A percentile compares a stretch with the other conserved stretches of the same genome.
These are phyloP conservation scores for Rhodosporidiobolus sp. DNA, from an alignment of 768 basidiomycete genomes.

Conservation along the genomic window DNA sequence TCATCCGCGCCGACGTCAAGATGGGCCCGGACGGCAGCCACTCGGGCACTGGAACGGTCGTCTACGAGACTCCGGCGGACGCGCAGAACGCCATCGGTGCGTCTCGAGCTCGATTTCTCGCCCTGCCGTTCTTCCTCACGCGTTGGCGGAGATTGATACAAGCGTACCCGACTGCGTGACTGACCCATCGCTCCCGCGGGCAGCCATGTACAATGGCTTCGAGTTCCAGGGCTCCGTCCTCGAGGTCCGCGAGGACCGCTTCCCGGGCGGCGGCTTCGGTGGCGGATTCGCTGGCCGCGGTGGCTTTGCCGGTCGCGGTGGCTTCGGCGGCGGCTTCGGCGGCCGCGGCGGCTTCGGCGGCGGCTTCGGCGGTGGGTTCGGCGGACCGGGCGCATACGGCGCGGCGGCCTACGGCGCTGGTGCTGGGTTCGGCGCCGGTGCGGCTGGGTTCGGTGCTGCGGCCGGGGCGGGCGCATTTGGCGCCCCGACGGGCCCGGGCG, in stretches of 20 bases:
- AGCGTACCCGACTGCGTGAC: no score
- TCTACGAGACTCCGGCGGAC: slow-evolving; percentile 86
- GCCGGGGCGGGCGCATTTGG: slow-evolving; percentile 44
- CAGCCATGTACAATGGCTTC: slow-evolving; percentile 94
- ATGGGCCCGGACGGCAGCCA: slow-evolving; percentile 76
- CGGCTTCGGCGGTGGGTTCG: slow-evolving; percentile 39
- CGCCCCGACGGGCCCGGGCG: slow-evolving; percentile 18
- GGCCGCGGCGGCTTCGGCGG: slow-evolving; percentile 62
- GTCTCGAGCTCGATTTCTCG: slow-evolving; percentile 46
- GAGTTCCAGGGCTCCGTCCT: slow-evolving; percentile 95
- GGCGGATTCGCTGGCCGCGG: slow-evolving; percentile 55
- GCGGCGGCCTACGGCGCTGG: slow-evolving; percentile 29
- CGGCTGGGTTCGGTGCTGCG: slow-evolving; percentile 50
- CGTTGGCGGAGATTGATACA: neutral
- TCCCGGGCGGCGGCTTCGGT: slow-evolving; percentile 49
- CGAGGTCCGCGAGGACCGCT: slow-evolving; percentile 95
- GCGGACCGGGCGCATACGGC: slow-evolving; percentile 56
- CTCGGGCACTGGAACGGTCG: slow-evolving; percentile 77
- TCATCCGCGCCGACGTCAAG: slow-evolving; percentile 92
- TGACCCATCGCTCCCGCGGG: neutral
- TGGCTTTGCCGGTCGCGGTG: slow-evolving; percentile 57
- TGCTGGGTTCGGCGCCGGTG: slow-evolving; percentile 1
- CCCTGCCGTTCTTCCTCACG: neutral
- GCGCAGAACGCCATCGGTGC: slow-evolving; percentile 85
- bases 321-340: slow-evolving; percentile 57